Conservation (phyloP, 2,329 filamentous ascomycete species). For the Colletotrichum echinochloae region DNA sequence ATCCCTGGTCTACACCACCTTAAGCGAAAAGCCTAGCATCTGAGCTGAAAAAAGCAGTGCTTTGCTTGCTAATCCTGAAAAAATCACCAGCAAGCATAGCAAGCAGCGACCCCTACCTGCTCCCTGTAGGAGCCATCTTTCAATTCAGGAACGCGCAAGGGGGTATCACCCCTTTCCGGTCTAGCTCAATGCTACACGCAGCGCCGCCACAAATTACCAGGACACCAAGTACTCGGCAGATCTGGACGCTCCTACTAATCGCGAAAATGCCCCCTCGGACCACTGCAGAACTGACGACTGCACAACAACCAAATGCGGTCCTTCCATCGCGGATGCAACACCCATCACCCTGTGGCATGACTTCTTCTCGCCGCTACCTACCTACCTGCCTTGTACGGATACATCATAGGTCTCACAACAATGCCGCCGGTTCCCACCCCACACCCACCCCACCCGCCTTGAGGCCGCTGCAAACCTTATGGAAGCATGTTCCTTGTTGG, state of each 20-base stretch:
- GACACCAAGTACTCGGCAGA: conserved; percentile 32
- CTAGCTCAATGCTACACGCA: conserved; percentile 2
- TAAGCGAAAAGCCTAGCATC: no score
- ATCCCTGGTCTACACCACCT: no score
- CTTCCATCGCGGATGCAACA: conserved; percentile 14
- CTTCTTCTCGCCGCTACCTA: conserved; percentile 9
- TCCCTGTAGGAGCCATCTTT: conserved; percentile 23
- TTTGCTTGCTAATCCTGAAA: no score
- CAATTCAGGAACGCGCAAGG: conserved; percentile 31
- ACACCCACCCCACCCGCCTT: conserved; percentile 14
- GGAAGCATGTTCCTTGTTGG: conserved; percentile 12
- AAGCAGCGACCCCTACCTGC: no score
- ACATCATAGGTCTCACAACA: conserved; percentile 26
- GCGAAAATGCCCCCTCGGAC: conserved; percentile 19
- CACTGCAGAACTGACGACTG: background rate
- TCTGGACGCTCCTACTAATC: conserved; percentile 10
- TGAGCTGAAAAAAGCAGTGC: no score
- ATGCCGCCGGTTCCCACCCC: background rate
- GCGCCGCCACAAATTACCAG: conserved; percentile 14
- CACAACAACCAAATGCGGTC: conserved; percentile 7
- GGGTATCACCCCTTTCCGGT: background rate
- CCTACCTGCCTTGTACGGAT: conserved; percentile 7
- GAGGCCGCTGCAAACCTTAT: conserved; percentile 22
- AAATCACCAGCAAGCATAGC: no score
- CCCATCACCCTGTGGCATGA: conserved; percentile 21